phyloP scores from a whole-genome alignment of 306 rosid species.

The Echinosophora koreensis region DNA sequence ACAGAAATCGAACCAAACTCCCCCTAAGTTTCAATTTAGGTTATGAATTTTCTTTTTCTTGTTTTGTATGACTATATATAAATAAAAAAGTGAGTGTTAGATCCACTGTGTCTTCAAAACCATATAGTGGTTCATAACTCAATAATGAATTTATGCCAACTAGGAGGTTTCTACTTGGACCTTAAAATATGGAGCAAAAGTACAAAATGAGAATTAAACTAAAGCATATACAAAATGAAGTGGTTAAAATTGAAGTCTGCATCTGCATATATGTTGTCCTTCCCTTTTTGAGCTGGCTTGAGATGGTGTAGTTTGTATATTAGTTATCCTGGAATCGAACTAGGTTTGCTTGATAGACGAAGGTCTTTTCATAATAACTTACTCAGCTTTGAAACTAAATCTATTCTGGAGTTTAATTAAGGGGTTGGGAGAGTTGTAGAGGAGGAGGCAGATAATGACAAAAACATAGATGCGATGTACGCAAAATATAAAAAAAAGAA shows the following conservation, averaged over 20 bases:
- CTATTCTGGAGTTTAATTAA: background rate
- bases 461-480: background rate
- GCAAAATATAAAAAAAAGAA: background rate
- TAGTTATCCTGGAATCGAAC: constrained; percentile 6
- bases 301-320: background rate
- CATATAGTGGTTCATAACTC: background rate
- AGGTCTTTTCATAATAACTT: background rate
- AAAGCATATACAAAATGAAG: background rate
- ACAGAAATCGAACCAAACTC: background rate
- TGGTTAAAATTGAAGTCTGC: background rate
- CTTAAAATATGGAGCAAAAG: constrained; percentile 2
- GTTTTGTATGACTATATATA: background rate
- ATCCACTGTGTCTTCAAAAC: background rate
- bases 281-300: background rate
- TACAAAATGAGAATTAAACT: background rate
- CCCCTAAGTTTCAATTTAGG: background rate
- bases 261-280: background rate
- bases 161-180: background rate
- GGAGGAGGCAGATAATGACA: background rate
- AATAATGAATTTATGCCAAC: background rate
- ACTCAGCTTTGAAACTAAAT: constrained; percentile 12
- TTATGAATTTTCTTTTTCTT: background rate
- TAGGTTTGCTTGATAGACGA: constrained; percentile 18
- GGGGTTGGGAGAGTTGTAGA: background rate
- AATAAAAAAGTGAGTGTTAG: background rate